Conservation (phyloP, 179 eudicot species). For the Patellifolia procumbens region DNA sequence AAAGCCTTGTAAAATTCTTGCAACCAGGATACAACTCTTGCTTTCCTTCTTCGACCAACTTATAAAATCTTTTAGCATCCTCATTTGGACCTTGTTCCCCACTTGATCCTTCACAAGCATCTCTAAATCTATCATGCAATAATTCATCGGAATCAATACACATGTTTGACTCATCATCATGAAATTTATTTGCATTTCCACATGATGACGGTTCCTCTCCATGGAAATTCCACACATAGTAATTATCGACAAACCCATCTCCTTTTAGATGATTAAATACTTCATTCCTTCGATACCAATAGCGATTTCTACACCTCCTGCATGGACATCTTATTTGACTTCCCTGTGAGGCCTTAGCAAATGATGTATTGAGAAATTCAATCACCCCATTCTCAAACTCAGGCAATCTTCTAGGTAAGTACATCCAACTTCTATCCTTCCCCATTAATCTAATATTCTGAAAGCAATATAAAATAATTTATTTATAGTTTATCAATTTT, state of each 20-base stretch:
- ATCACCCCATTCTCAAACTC: slow-evolving; percentile 2
- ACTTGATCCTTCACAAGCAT: not conserved
- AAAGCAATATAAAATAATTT: not conserved
- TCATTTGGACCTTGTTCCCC: not conserved
- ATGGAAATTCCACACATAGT: slow-evolving; percentile 14
- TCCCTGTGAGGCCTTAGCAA: not conserved
- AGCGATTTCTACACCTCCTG: not conserved
- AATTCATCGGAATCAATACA: not conserved
- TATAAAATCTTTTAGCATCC: not conserved
- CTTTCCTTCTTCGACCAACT: not conserved
- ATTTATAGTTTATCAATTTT: no score
- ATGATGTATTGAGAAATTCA: slow-evolving; percentile 5
- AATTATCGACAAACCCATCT: slow-evolving; percentile 6
- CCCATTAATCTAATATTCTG: not conserved
- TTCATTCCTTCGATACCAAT: slow-evolving; percentile 4
- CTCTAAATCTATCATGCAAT: not conserved
- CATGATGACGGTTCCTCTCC: not conserved
- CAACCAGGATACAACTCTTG: slow-evolving; percentile 3
- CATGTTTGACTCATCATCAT: not conserved
- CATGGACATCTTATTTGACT: slow-evolving; percentile 11
- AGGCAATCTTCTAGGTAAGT: slow-evolving; percentile 1
- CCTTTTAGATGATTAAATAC: slow-evolving; percentile 11
- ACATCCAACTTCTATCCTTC: slow-evolving; percentile 7
- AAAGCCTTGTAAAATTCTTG: not conserved
- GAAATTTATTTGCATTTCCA: not conserved